A percentile compares a stretch with the other conserved stretches of the same genome.
These are phyloP conservation scores for Penicillium sp. DNA, from an alignment of 2,329 filamentous ascomycete species.

Conservation along the genomic window DNA sequence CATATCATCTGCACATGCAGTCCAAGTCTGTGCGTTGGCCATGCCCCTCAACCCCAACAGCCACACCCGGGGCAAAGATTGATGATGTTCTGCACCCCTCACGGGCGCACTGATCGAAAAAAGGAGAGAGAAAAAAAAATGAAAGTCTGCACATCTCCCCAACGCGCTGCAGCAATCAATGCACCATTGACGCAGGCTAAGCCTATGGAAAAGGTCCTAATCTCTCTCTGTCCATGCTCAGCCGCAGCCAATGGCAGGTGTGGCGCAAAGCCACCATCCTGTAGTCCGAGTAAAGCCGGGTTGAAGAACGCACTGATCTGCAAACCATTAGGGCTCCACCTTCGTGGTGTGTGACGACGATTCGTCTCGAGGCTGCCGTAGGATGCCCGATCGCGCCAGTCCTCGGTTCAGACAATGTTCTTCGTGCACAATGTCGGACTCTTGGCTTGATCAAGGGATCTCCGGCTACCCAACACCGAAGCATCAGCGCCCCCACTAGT, in stretches of 20 bases:
- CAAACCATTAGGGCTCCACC: slow-evolving; percentile 1
- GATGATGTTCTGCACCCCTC: not conserved
- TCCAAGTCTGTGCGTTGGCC: slow-evolving; percentile 5
- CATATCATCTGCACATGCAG: slow-evolving; percentile 19
- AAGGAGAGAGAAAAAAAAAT: too few species aligned
- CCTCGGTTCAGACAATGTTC: not conserved
- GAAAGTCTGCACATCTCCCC: not conserved
- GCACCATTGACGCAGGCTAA: not conserved
- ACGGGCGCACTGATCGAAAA: not conserved
- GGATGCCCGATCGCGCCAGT: slow-evolving; percentile 9
- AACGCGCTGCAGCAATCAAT: not conserved
- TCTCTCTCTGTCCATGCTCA: not conserved
- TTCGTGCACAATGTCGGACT: not conserved
- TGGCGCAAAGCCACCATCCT: slow-evolving; percentile 14
- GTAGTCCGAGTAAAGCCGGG: slow-evolving; percentile 11
- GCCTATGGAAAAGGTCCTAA: not conserved
- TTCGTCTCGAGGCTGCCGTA: slow-evolving; percentile 11
- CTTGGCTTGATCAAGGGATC: slow-evolving; percentile 1
- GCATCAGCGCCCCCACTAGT: slow-evolving; percentile 1
- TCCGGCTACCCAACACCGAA: not conserved
- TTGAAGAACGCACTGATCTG: slow-evolving; percentile 14
- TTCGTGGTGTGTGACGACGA: not conserved
- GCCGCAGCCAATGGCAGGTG: slow-evolving; percentile 15
- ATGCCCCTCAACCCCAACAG: slow-evolving; percentile 2
- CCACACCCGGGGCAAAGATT: not conserved